These are phyloP conservation scores for Aspergillus ruber DNA, from an alignment of 2,329 filamentous ascomycete genomes.

Conservation along the genomic window DNA sequence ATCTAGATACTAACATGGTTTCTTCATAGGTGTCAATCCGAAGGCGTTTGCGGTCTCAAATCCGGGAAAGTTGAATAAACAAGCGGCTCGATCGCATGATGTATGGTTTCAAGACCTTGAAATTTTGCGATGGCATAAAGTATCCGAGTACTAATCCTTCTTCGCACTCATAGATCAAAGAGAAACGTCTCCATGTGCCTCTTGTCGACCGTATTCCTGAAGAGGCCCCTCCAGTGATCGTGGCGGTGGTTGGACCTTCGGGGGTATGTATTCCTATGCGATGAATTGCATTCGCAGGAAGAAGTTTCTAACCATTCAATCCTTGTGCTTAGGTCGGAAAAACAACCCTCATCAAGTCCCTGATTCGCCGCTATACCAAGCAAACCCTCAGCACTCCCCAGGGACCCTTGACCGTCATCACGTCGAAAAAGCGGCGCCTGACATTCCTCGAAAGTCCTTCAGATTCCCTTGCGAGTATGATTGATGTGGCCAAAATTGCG, in stretches of 20 bases:
- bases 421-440: conserved; percentile 87
- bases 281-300: conserved; percentile 2
- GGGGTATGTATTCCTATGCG: conserved; percentile 53
- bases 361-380: conserved; percentile 91
- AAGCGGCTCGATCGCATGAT: conserved; percentile 52
- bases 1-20: conserved; percentile 5
- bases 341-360: conserved; percentile 88
- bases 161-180: conserved; percentile 63
- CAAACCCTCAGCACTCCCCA: conserved; percentile 85
- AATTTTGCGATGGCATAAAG: not conserved
- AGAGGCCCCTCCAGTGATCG: conserved; percentile 86
- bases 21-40: conserved; percentile 61
- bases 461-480: conserved; percentile 88
- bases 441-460: conserved; percentile 97
- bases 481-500: conserved; percentile 93
- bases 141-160: conserved; percentile 11
- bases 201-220: conserved; percentile 93
- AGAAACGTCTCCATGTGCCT: conserved; percentile 92
- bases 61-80: conserved; percentile 71
- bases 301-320: conserved; percentile 2
- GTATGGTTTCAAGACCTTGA: conserved; percentile 27
- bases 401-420: conserved; percentile 91
- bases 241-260: conserved; percentile 88
- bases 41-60: conserved; percentile 85
- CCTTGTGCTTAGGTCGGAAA: conserved; percentile 57